phyloP scores from a whole-genome alignment of 768 basidiomycete species.

The Russula griseocarnosa region DNA sequence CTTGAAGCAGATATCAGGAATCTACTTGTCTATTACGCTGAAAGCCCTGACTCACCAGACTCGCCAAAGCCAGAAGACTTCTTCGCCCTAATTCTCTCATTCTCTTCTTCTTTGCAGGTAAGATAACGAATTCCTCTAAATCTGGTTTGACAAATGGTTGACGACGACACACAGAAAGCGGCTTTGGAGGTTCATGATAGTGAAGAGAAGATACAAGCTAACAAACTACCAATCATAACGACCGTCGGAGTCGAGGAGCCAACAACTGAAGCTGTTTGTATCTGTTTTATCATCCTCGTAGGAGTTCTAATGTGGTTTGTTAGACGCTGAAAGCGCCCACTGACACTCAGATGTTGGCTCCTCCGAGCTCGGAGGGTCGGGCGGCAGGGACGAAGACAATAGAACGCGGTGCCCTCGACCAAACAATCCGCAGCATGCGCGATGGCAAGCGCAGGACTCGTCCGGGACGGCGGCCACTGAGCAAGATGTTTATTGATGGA shows the following conservation, averaged over 20 bases:
- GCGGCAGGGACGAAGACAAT: constrained; percentile 50
- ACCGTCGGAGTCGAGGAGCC: constrained; percentile 19
- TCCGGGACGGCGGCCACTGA: constrained; percentile 50
- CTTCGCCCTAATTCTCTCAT: constrained; percentile 69
- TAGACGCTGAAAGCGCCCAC: constrained; percentile 45
- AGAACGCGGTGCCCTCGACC: constrained; percentile 76
- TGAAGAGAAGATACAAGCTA: constrained; percentile 31
- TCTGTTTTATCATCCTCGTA: not conserved
- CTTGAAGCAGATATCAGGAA: constrained; percentile 59
- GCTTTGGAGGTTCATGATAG: constrained; percentile 61
- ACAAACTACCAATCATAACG: constrained; percentile 17
- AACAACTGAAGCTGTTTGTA: constrained; percentile 19
- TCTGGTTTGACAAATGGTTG: not conserved
- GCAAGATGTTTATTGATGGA: constrained; percentile 81
- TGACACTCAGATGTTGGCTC: constrained; percentile 32
- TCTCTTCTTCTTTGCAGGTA: constrained; percentile 70
- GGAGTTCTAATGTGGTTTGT: not conserved
- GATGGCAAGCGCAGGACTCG: constrained; percentile 56
- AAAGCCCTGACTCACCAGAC: constrained; percentile 59
- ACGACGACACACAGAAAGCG: constrained; percentile 53
- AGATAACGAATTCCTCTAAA: constrained; percentile 21
- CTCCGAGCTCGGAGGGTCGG: constrained; percentile 41
- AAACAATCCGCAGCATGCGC: constrained; percentile 77
- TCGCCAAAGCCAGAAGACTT: constrained; percentile 77
- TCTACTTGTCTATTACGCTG: constrained; percentile 72